Evolutionary conservation across 2,329 filamentous ascomycete species (phyloP).

Genomic region (Monosporascus sp.): DNA sequence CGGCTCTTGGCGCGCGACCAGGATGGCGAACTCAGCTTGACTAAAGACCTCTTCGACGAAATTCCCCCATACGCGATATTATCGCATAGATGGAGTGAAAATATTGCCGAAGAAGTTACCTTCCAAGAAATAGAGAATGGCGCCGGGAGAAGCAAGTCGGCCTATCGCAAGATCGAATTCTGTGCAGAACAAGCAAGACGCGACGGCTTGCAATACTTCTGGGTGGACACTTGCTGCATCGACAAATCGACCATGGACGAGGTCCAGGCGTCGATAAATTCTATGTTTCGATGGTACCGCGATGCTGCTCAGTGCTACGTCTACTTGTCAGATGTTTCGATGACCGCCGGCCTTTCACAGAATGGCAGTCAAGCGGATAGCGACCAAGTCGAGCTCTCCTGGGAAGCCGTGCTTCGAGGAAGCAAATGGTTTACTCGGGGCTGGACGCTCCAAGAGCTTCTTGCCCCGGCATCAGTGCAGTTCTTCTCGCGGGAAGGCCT

Average conservation of each 20-base stretch:
- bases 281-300: conserved; percentile 13
- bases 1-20: conserved; percentile 1
- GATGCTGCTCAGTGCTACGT: conserved; percentile 11
- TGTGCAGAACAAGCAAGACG: conserved; percentile 10
- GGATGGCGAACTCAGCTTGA: no score
- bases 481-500: no score
- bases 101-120: conserved; percentile 4
- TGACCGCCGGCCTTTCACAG: no score
- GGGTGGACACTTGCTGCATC: conserved; percentile 6
- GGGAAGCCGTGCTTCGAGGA: no score
- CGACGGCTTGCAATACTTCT: conserved; percentile 4
- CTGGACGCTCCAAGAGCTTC: no score
- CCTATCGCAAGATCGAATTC: conserved; percentile 10
- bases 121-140: conserved; percentile 7
- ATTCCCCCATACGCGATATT: conserved; percentile 13
- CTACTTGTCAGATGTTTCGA: conserved; percentile 12
- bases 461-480: no score
- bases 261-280: conserved; percentile 9
- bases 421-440: no score
- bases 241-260: conserved; percentile 8
- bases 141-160: conserved; percentile 1
- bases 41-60: background rate
- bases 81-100: conserved; percentile 11
- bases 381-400: no score
- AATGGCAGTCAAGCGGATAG: no score